A percentile compares a stretch with the other conserved stretches of the same genome.
Conservation (phyloP, 345 rosid genomes). For the Eucalyptus coolabah region DNA sequence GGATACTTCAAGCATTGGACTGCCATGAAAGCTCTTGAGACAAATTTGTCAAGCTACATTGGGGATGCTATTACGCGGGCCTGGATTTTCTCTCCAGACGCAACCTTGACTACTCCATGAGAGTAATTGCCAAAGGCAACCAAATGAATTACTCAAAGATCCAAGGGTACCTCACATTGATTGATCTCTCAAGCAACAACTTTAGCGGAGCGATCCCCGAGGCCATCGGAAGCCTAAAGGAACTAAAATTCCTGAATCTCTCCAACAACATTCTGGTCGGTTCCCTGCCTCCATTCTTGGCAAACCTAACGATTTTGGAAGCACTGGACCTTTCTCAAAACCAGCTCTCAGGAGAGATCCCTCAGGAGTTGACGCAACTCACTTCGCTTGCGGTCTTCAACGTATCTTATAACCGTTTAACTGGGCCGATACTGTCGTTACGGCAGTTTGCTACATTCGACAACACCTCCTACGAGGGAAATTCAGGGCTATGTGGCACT, state of each 20-base stretch:
- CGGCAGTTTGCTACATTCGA: no score
- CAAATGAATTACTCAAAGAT: background rate
- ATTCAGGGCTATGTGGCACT: no score
- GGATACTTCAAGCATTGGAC: background rate
- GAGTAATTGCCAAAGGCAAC: background rate
- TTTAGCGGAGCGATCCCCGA: rapidly evolving
- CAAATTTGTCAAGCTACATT: background rate
- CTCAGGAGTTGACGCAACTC: no score
- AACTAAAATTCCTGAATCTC: rapidly evolving
- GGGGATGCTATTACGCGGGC: background rate
- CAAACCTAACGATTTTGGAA: no score
- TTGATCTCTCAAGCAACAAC: background rate
- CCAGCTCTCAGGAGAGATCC: no score
- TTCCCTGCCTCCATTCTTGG: no score
- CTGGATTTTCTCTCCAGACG: background rate
- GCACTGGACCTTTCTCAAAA: no score
- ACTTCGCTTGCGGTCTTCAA: no score
- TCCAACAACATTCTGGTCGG: no score
- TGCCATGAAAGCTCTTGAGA: background rate
- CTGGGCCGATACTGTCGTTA: rapidly evolving
- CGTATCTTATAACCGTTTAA: no score
- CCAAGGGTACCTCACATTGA: background rate
- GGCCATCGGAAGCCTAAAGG: no score
- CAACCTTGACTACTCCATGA: background rate
- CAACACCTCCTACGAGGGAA: no score